Evolutionary conservation across 768 basidiomycete species (phyloP).

Genomic region (Amanita thiersii): DNA sequence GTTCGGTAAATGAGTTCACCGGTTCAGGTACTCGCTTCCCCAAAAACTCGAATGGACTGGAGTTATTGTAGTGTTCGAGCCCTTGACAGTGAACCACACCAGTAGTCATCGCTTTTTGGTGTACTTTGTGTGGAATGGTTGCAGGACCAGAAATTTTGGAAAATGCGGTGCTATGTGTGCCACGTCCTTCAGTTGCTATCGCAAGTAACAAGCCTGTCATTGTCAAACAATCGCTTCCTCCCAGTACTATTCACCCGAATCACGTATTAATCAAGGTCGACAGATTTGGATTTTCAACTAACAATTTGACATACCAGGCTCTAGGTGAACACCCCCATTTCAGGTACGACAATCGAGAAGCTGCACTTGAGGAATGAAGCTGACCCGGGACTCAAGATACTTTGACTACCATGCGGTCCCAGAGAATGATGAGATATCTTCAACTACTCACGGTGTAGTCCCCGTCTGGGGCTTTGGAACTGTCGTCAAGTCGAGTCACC

Average conservation of each 20-base stretch:
- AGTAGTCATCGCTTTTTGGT: too few relatives aligned
- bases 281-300: conserved; percentile 64
- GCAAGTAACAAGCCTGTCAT: conserved; percentile 20
- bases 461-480: conserved; percentile 73
- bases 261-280: conserved; percentile 52
- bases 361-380: not conserved
- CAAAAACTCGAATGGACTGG: too few relatives aligned
- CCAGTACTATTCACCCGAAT: conserved; percentile 25
- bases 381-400: conserved; percentile 33
- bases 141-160: not conserved
- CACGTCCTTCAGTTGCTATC: conserved; percentile 26
- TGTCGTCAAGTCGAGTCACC: conserved; percentile 39
- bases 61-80: too few relatives aligned
- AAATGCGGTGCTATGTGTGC: conserved; percentile 17
- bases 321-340: conserved; percentile 42
- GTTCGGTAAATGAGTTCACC: too few relatives aligned
- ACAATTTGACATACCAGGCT: conserved; percentile 65
- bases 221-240: conserved; percentile 15
- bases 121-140: not conserved
- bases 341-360: conserved; percentile 23
- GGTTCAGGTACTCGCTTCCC: too few relatives aligned
- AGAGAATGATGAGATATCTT: conserved; percentile 25
- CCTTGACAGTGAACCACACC: too few relatives aligned
- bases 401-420: conserved; percentile 59
- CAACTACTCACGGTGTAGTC: conserved; percentile 50